Percentiles rank a stretch among this genome's conserved stretches.
Evolutionary conservation across 2,329 filamentous ascomycete species (phyloP).

Genomic region (Scedosporium minutisporum): DNA sequence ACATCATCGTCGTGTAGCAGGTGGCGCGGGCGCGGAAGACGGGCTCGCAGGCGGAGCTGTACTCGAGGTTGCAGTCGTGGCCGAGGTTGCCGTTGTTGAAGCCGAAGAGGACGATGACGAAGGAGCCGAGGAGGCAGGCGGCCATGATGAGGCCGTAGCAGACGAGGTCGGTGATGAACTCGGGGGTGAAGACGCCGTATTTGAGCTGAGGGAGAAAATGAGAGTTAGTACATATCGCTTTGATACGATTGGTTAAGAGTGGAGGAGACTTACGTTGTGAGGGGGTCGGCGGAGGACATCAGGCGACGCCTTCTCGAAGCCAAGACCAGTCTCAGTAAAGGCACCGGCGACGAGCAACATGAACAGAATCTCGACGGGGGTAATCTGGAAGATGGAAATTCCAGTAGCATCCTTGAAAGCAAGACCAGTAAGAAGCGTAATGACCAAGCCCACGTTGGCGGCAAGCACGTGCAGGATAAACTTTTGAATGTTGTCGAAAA

Average conservation of each 20-base stretch:
- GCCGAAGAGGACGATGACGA: slow-evolving; percentile 49
- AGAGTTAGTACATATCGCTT: neutral
- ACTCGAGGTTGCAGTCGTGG: slow-evolving; percentile 45
- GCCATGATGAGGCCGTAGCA: slow-evolving; percentile 58
- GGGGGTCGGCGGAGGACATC: slow-evolving; percentile 60
- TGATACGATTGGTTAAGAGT: neutral
- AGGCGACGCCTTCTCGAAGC: slow-evolving; percentile 56
- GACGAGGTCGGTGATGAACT: slow-evolving; percentile 53
- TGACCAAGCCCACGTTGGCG: slow-evolving; percentile 58
- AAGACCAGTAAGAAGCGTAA: slow-evolving; percentile 56
- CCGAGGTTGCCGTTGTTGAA: slow-evolving; percentile 45
- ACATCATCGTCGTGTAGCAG: slow-evolving; percentile 57
- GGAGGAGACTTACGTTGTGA: slow-evolving; percentile 35
- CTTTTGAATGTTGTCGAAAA: slow-evolving; percentile 64
- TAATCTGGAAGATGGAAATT: slow-evolving; percentile 59
- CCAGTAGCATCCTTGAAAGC: slow-evolving; percentile 55
- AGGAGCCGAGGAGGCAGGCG: slow-evolving; percentile 45
- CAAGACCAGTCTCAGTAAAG: slow-evolving; percentile 63
- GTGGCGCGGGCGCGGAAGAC: slow-evolving; percentile 58
- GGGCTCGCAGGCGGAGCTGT: slow-evolving; percentile 39
- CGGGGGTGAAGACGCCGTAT: slow-evolving; percentile 52
- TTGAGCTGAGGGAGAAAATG: slow-evolving; percentile 18
- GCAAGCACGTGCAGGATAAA: slow-evolving; percentile 58
- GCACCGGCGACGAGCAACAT: slow-evolving; percentile 65
- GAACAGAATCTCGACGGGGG: slow-evolving; percentile 64